Evolutionary conservation across 805 yeast species (phyloP).

Genomic region (Wickerhamomyces bisporus): DNA sequence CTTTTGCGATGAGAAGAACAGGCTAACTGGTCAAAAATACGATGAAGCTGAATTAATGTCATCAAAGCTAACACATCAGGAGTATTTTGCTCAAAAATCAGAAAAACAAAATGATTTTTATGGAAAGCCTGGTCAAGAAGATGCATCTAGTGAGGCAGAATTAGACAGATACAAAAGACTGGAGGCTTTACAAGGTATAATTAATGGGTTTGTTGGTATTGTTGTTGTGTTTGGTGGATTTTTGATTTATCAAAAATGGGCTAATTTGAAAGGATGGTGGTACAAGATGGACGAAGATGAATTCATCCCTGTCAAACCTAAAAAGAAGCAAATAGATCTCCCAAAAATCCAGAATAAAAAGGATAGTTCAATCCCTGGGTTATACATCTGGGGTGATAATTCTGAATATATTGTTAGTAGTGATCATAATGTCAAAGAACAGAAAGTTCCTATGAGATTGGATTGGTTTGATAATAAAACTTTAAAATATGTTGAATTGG

Average conservation of each 20-base stretch:
- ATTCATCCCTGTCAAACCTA: conserved; percentile 16
- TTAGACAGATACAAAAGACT: conserved; percentile 11
- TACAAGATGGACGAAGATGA: conserved; percentile 19
- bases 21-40: conserved; percentile 24
- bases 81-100: no score
- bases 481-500: conserved; percentile 52
- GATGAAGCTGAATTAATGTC: conserved; percentile 31
- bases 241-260: conserved; percentile 18
- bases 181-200: conserved; percentile 18
- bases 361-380: conserved; percentile 44
- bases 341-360: conserved; percentile 30
- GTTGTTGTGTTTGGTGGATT: conserved; percentile 4
- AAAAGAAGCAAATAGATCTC: conserved; percentile 20
- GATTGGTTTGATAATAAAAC: conserved; percentile 57
- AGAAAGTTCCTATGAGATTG: conserved; percentile 54
- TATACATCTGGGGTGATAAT: conserved; percentile 63
- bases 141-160: conserved; percentile 15
- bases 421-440: conserved; percentile 25
- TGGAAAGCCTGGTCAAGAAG: conserved; percentile 5
- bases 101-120: conserved; percentile 19
- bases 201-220: conserved; percentile 13
- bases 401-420: conserved; percentile 29
- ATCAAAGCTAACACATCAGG: conserved; percentile 18
- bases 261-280: conserved; percentile 29
- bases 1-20: background rate